Base-by-base conservation (phyloP, 2,329 filamentous ascomycete species). In the Pseudogymnoascus sp. region DNA sequence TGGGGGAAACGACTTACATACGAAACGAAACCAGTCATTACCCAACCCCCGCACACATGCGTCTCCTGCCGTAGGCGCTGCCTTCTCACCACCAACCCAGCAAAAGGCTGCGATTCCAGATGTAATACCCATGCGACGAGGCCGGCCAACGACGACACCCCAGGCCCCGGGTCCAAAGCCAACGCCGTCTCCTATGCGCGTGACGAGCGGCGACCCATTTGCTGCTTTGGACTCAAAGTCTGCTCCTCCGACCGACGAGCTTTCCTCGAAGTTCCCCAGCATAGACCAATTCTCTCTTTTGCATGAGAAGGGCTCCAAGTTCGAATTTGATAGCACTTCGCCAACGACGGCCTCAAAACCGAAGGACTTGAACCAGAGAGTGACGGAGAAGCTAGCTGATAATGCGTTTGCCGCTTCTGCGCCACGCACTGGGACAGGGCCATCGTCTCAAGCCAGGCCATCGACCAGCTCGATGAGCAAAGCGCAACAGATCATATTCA, bases 221-320 rank as follows among this genome's bases (percentile, higher is more conserved):
- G 91, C 91, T 16, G 91, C 91, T 0, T 82, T 99, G 25, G 95
- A 99, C 73, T 83, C 88, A 1, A 87, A 83, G 63, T 78, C 82
- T 36, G 75, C 76, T 66, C 78, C 78, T 6, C 81, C 84, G 21
- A 79, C 81, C 1, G 95, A 97, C 68, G 93, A 97, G 71, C 79
- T 97, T 25, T 91, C 93, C 0, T 83, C 86, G 28, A 85, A 89
- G 61, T 99, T 97, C 69, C 95, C 95, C 0, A 93, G 91, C 5
- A 80, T 99, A 23, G 93, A 97, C 70, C 91, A 97, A 69, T 99
- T 99, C 72, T 88, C 93, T 2, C 79, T 99, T 16, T 78, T 97
- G 49, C 91, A 96, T 69, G 92, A 97, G 66, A 85, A 90, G 66
- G 89, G 90, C 2, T 78, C 85, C 65, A 93, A 91, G 65, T 97